Evolutionary conservation across 805 yeast genomes (phyloP).

Genomic region (Saccharomycopsis fermentans): DNA sequence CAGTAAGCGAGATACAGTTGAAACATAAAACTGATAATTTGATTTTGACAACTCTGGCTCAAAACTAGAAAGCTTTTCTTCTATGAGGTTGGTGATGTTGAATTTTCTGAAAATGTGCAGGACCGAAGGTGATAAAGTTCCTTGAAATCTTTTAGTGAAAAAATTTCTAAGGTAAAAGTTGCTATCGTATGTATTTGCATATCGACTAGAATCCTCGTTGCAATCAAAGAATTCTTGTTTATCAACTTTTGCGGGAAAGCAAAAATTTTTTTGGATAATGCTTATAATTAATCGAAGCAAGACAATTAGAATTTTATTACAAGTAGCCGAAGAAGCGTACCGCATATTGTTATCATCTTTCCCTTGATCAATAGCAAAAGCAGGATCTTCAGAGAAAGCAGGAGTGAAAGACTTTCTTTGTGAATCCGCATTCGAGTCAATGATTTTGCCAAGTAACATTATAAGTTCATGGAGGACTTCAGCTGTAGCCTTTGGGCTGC

Average conservation of each 20-base stretch:
- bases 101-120: neutral
- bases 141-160: neutral
- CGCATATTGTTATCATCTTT: no score
- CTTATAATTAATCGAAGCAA: neutral
- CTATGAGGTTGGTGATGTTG: neutral
- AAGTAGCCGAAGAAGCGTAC: neutral
- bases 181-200: neutral
- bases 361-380: no score
- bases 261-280: neutral
- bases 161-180: neutral
- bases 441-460: neutral
- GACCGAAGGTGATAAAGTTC: neutral
- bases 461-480: neutral
- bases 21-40: neutral
- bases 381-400: no score
- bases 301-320: neutral
- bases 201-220: neutral
- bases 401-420: no score
- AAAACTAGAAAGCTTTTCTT: neutral
- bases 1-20: neutral
- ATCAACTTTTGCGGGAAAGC: neutral
- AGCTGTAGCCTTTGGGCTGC: neutral
- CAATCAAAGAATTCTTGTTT: neutral
- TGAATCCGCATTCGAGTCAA: neutral
- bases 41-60: neutral